A percentile compares a stretch with the other conserved stretches of the same genome.
These are phyloP conservation scores for Senna siamea DNA, from an alignment of 306 rosid genomes.

Conservation along the genomic window DNA sequence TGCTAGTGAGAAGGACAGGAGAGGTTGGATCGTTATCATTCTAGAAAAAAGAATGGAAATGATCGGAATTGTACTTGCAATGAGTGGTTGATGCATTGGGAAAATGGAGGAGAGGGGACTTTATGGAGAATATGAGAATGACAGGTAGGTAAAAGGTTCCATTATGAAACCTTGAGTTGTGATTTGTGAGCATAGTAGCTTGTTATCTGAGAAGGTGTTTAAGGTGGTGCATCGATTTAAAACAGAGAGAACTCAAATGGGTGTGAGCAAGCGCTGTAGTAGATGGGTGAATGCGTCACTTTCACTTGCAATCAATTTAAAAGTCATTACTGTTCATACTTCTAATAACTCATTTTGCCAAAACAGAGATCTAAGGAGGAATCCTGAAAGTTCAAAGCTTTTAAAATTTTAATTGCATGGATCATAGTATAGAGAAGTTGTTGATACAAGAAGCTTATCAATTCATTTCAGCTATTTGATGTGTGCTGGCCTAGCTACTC, in stretches of 20 bases:
- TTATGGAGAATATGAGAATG: slow-evolving; percentile 36
- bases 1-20: slow-evolving; percentile 35
- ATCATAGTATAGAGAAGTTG: too few relatives aligned
- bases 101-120: neutral
- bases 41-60: neutral
- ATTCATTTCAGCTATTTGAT: too few relatives aligned
- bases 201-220: neutral
- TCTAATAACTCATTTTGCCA: too few relatives aligned
- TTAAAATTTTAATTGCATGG: neutral
- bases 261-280: neutral
- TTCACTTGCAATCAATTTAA: too few relatives aligned
- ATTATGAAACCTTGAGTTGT: slow-evolving; percentile 7
- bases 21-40: slow-evolving; percentile 31
- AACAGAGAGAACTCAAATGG: neutral
- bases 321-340: too few relatives aligned
- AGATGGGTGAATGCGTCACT: neutral
- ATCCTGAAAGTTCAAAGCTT: too few relatives aligned
- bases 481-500: too few relatives aligned
- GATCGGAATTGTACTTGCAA: slow-evolving; percentile 1
- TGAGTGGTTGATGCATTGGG: slow-evolving; percentile 37
- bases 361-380: too few relatives aligned
- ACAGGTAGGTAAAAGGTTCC: slow-evolving; percentile 39
- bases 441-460: too few relatives aligned
- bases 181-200: slow-evolving; percentile 24
- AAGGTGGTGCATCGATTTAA: slow-evolving; percentile 33